phyloP scores from a whole-genome alignment of 176 grass and related monocot genomes.

The Oryza brachyantha region DNA sequence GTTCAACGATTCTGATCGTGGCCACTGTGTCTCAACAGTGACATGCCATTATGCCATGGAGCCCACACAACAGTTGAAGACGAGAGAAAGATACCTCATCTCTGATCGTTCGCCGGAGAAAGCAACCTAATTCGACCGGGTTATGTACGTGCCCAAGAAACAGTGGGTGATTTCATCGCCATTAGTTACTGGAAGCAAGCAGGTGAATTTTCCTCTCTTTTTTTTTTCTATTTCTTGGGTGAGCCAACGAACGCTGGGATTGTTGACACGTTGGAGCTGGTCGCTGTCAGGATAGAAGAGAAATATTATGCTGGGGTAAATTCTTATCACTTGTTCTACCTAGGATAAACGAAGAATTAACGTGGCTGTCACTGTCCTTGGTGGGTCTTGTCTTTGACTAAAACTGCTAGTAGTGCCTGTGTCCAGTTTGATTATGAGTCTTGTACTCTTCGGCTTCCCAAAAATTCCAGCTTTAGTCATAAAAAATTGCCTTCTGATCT shows the following conservation, averaged over 20 bases:
- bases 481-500: neutral
- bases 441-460: neutral
- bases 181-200: neutral
- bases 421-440: neutral
- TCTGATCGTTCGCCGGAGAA: neutral
- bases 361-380: neutral
- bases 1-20: conserved; percentile 31
- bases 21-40: conserved; percentile 14
- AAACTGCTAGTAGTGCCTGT: neutral
- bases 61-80: conserved; percentile 21
- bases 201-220: neutral
- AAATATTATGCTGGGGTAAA: neutral
- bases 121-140: neutral
- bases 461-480: neutral
- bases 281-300: conserved; percentile 9
- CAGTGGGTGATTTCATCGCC: neutral
- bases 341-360: neutral
- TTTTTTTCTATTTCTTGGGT: neutral
- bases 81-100: conserved; percentile 29
- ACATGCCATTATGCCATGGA: conserved; percentile 21
- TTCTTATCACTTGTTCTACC: neutral
- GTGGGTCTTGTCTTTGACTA: neutral
- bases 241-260: neutral
- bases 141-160: conserved; percentile 9
- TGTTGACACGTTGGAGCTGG: conserved; percentile 5